A percentile compares a stretch with the other conserved stretches of the same genome.
phyloP scores from a whole-genome alignment of 2,329 filamentous ascomycete genomes.

The Xylariaceae sp. region DNA sequence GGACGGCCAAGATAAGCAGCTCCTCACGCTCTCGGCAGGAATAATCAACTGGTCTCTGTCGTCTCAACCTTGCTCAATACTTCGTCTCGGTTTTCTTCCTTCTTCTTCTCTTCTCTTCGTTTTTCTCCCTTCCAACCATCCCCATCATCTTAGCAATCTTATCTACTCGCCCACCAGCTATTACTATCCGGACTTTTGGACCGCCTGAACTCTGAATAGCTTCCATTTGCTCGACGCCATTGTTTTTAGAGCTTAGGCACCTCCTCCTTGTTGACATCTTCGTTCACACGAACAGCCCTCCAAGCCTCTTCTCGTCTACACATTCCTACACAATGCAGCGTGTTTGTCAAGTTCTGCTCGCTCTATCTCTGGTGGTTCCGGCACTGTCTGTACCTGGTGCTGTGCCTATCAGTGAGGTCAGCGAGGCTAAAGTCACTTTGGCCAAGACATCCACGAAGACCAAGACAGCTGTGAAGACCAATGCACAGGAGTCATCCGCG shows the following conservation, averaged over 20 bases:
- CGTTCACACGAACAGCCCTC: neutral
- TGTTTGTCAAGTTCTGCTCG: constrained; percentile 1
- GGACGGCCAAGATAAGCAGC: neutral
- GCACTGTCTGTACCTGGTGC: constrained; percentile 7
- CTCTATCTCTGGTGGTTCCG: constrained; percentile 5
- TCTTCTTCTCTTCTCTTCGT: neutral
- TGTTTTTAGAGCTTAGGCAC: neutral
- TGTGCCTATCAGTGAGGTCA: neutral
- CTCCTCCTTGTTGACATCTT: neutral
- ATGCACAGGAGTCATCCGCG: neutral
- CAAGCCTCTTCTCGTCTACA: neutral
- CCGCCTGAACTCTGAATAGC: neutral
- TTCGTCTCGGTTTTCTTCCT: neutral
- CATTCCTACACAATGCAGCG: constrained; percentile 5
- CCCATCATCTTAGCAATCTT: neutral
- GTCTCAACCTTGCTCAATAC: neutral
- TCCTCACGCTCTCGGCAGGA: neutral
- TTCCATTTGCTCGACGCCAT: neutral
- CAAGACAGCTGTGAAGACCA: neutral
- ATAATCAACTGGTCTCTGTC: neutral
- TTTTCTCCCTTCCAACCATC: neutral
- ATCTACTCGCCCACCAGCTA: neutral
- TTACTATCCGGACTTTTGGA: constrained; percentile 3
- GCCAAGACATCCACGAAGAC: neutral
- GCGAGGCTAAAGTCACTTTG: neutral